Conservation (phyloP, 176 grass and related monocot species). For the Puya raimondii region DNA sequence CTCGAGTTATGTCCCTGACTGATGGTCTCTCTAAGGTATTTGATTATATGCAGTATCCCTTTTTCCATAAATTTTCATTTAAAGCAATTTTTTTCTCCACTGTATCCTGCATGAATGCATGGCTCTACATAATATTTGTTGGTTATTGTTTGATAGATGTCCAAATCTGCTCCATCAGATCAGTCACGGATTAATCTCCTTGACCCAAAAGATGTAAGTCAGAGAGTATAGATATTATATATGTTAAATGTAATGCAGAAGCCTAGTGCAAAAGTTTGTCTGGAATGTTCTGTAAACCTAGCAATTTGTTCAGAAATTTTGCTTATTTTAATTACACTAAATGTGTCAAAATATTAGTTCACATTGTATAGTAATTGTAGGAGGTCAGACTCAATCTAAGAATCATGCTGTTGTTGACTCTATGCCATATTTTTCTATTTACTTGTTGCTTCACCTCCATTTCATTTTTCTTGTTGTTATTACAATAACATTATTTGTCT, state of each 20-base stretch:
- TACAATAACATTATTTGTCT: conserved; percentile 21
- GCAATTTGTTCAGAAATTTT: not conserved
- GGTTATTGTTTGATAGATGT: conserved; percentile 65
- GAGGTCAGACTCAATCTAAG: not conserved
- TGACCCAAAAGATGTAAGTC: conserved; percentile 92
- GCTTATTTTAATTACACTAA: not conserved
- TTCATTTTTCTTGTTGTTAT: conserved; percentile 11
- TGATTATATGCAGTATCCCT: not conserved
- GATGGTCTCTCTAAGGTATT: conserved; percentile 96
- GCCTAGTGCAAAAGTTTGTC: not conserved
- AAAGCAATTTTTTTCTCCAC: not conserved
- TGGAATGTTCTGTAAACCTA: not conserved
- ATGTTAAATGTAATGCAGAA: not conserved
- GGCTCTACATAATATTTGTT: conserved; percentile 12
- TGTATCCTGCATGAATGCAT: not conserved
- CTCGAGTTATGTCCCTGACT: conserved; percentile 88
- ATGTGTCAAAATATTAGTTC: not conserved
- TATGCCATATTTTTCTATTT: not conserved
- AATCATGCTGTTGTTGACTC: not conserved
- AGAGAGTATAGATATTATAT: not conserved
- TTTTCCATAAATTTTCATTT: not conserved
- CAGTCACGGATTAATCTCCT: conserved; percentile 94
- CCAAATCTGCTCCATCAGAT: conserved; percentile 94
- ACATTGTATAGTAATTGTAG: not conserved
- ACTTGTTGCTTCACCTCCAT: not conserved